Evolutionary conservation across 805 yeast species (phyloP).

Genomic region (Myxozyma geophila): DNA sequence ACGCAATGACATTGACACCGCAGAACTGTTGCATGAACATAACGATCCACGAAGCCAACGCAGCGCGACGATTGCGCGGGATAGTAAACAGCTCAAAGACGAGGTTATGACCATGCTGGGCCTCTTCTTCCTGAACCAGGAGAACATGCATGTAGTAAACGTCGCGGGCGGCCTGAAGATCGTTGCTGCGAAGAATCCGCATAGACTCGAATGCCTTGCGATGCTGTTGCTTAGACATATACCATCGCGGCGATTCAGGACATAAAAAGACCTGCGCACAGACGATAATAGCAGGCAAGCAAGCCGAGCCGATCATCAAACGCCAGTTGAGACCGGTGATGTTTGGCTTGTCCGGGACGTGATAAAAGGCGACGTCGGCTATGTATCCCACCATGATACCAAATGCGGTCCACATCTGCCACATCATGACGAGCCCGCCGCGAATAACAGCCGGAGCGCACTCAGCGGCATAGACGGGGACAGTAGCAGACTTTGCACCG

Average conservation of each 20-base stretch:
- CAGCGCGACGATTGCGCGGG: conserved; percentile 83
- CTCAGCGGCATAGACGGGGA: conserved; percentile 70
- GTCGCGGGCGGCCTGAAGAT: conserved; percentile 67
- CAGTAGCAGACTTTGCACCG: conserved; percentile 70
- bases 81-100: conserved; percentile 57
- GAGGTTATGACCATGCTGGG: conserved; percentile 46
- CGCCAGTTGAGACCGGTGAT: conserved; percentile 54
- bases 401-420: conserved; percentile 78
- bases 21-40: conserved; percentile 93
- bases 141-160: conserved; percentile 62
- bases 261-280: conserved; percentile 57
- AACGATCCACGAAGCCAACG: conserved; percentile 76
- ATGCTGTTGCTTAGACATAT: conserved; percentile 58
- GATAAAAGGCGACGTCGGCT: conserved; percentile 60
- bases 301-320: conserved; percentile 67
- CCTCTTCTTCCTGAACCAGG: conserved; percentile 51
- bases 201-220: conserved; percentile 58
- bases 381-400: conserved; percentile 73
- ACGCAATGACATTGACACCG: conserved; percentile 87
- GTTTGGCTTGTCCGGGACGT: conserved; percentile 44
- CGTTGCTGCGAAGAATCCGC: conserved; percentile 51
- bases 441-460: conserved; percentile 61
- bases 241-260: conserved; percentile 76
- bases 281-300: conserved; percentile 61
- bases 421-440: conserved; percentile 70